Base-by-base conservation (phyloP, 257 asterid species). In the Solanum neorickii region DNA sequence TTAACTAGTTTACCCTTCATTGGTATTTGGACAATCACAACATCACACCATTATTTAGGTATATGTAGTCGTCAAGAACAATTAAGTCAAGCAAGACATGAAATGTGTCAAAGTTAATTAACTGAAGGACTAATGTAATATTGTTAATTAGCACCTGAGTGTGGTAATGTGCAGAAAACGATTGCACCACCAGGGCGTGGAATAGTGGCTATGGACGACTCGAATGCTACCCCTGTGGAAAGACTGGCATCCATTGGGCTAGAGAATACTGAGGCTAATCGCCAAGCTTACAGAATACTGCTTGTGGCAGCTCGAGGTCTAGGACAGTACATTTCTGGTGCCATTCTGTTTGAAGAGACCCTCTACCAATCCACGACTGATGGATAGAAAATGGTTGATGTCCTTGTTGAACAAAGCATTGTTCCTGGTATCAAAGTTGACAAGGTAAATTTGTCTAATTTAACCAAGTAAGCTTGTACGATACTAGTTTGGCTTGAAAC, bases 121-220 rank as follows among this genome's bases (percentile, higher is more conserved):
- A 66, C 11, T 73, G 9, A 37, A 37, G 27, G 52, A 21, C 52
- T 12, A 3, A 11, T 37, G 47, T 35, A 6, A 35, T 9, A 39
- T 44, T 3, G 4, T 21, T 68, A 27, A 68, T 68, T 13, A 74
- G 9, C 31, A 37, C 21, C 16, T 11, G 18, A 37, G 46, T 74
- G 23, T 6, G 82, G 31, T 37, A 37, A 37, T 74, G 52, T 37
- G 31, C 35, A 88, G 88, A 88, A 88, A 88, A 88, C 78, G 6
- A 31, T 85, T 85, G 90, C 90, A 85, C 86, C 90, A 78, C 90
- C 69, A 7, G 90, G 86, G 39, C 29, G 88, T 49, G 90, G 90
- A 85, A 85, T 88, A 39, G 80, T 88, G 47, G 88, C 77, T 1
- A 88, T 85, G 88, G 88, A 66, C n/a, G 86, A 88, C 49, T 74